Evolutionary conservation across 2,329 filamentous ascomycete genomes (phyloP).

Genomic region (Hypoxylon sp.): DNA sequence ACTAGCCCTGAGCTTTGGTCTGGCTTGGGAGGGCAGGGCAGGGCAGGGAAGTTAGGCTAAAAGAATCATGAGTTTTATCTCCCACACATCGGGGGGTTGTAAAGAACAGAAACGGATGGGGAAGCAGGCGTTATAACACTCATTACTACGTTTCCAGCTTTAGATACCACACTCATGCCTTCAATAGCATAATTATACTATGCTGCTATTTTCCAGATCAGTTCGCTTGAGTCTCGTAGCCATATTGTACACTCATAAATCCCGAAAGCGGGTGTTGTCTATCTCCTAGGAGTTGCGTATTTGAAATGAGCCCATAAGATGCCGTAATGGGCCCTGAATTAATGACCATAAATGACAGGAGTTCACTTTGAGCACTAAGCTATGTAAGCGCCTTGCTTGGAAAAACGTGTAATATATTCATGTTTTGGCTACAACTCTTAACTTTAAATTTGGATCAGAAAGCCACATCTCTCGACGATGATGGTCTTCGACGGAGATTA

Average conservation of each 20-base stretch:
- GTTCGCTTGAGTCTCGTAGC: not conserved
- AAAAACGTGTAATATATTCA: too few relatives aligned
- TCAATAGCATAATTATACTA: not conserved
- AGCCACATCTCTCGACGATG: too few relatives aligned
- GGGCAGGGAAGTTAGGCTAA: not conserved
- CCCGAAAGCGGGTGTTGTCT: too few relatives aligned
- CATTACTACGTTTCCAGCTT: not conserved
- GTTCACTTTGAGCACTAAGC: too few relatives aligned
- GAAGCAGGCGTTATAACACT: not conserved
- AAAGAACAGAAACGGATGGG: not conserved
- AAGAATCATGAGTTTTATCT: not conserved
- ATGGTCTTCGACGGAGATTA: too few relatives aligned
- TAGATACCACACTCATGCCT: not conserved
- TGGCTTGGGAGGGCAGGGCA: not conserved
- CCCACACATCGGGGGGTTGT: not conserved
- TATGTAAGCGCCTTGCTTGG: too few relatives aligned
- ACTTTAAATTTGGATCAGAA: too few relatives aligned
- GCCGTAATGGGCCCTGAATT: too few relatives aligned
- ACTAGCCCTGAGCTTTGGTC: not conserved
- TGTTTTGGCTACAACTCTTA: too few relatives aligned
- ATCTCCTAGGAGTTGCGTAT: not conserved
- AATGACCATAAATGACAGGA: too few relatives aligned
- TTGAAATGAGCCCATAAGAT: too few relatives aligned
- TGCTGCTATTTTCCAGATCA: not conserved
- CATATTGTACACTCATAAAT: not conserved